Base-by-base conservation (phyloP, 352 stramenopile genomes). In the Phytophthora litchii region DNA sequence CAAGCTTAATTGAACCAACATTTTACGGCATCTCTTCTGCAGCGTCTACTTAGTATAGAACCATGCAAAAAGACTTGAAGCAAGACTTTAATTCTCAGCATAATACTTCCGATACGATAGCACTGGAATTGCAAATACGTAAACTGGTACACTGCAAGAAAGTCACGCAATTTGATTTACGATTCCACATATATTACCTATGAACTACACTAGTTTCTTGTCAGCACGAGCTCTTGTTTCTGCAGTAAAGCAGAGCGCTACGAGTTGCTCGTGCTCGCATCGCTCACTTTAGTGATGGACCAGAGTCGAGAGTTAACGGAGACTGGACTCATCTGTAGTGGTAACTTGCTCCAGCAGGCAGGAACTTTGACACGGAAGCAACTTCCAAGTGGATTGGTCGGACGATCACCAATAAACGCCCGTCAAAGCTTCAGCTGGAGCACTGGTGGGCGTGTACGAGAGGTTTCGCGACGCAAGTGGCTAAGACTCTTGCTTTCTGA, bases 381-480 rank as follows among this genome's bases (percentile, higher is more conserved):
- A 13, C 11, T 31, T 14, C 27, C 1, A 29, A 29, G 9, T 43
- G 19, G 44, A 55, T 63, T 56, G 54, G 54, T 5, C 1, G 14
- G 29, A 45, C 27, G 31, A 41, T 52, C 41, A 4, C 57, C 57
- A 60, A 65, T 65, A 42, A 58, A 17, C 14, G 21, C 7, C 57
- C 41, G 19, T 31, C 41, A 44, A 38, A 35, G 14, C 57, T 42
- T 54, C 41, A 29, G 40, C 36, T 46, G 23, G 21, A 49, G 36
- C 57, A 17, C 20, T 37, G 35, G 21, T 1, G 8, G 49, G 36
- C 57, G 41, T 48, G 48, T 60, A 47, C 56, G 16, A 21, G 35
- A 40, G 25, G 17, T 10, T 11, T 19, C 14, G 38, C 23, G 31
- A 31, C 31, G 5, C 34, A 52, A 64, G 38, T 64, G 56, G 47